phyloP scores from a whole-genome alignment of 177 flowering plant species.

The Vitis hybrid region DNA sequence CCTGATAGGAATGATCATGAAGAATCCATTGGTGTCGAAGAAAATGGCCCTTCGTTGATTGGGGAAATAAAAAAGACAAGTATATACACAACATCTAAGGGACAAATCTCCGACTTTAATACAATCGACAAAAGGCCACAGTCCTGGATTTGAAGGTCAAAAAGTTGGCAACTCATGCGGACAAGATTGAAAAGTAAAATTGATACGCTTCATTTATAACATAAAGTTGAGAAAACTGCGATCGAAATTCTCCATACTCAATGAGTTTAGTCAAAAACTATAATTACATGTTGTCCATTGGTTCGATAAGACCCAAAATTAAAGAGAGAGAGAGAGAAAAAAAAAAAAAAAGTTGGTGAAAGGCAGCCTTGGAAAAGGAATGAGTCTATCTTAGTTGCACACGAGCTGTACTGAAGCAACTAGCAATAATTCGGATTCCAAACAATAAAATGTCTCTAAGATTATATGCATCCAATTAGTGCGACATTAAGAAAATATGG shows the following conservation, averaged over 20 bases:
- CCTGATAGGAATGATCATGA: background rate
- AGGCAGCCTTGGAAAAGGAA: conserved; percentile 3
- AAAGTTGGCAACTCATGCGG: conserved; percentile 17
- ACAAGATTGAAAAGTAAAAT: conserved; percentile 21
- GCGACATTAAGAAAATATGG: too few relatives aligned
- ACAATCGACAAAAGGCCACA: conserved; percentile 3
- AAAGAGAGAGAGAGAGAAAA: too few relatives aligned
- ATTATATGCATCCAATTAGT: too few relatives aligned
- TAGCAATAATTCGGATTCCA: too few relatives aligned
- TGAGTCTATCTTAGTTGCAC: conserved; percentile 3
- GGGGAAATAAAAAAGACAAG: conserved; percentile 16
- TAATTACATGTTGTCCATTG: conserved; percentile 24
- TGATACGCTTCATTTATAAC: conserved; percentile 9
- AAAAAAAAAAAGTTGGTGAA: background rate
- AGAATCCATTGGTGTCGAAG: conserved; percentile 1
- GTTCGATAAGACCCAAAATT: conserved; percentile 2
- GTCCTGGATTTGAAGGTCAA: conserved; percentile 26
- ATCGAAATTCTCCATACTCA: conserved; percentile 12
- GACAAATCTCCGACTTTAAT: conserved; percentile 13
- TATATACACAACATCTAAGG: conserved; percentile 1
- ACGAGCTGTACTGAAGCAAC: conserved; percentile 3
- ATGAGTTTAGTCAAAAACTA: conserved; percentile 27
- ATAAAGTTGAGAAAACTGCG: conserved; percentile 9
- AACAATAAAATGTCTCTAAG: too few relatives aligned
- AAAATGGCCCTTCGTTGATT: conserved; percentile 9